Percentiles rank a stretch among this genome's conserved stretches.
phyloP scores from a whole-genome alignment of 352 stramenopile genomes.

The Phytopythium ostracodes region DNA sequence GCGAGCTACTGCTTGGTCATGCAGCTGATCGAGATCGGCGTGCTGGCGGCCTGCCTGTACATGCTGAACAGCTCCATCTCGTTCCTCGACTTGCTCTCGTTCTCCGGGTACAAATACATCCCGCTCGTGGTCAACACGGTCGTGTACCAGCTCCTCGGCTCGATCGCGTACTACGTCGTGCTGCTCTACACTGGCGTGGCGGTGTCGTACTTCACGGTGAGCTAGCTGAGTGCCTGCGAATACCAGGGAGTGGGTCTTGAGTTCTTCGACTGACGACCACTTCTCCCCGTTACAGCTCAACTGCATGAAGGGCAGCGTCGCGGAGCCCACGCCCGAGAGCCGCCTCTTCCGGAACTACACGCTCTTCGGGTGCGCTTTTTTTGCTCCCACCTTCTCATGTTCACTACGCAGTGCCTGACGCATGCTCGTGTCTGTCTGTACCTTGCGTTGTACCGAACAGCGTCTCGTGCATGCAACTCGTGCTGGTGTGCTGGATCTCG shows the following conservation, averaged over 20 bases:
- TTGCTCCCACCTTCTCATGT: too few species aligned
- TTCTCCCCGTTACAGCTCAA: slow-evolving; percentile 53
- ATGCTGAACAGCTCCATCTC: slow-evolving; percentile 90
- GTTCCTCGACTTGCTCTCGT: slow-evolving; percentile 95
- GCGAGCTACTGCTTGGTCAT: slow-evolving; percentile 90
- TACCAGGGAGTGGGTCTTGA: background rate
- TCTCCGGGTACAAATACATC: slow-evolving; percentile 99
- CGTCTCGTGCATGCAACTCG: slow-evolving; percentile 76
- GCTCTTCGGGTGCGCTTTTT: slow-evolving; percentile 57
- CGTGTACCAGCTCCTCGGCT: slow-evolving; percentile 79
- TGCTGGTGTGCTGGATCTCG: slow-evolving; percentile 82
- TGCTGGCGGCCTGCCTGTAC: slow-evolving; percentile 94
- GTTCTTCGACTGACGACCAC: background rate
- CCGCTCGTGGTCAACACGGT: slow-evolving; percentile 94
- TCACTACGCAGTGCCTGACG: background rate
- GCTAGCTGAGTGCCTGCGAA: slow-evolving; percentile 4
- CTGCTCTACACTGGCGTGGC: slow-evolving; percentile 93
- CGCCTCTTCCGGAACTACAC: slow-evolving; percentile 84
- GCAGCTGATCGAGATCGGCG: slow-evolving; percentile 90
- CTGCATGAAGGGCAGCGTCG: slow-evolving; percentile 84
- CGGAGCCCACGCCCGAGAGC: slow-evolving; percentile 66
- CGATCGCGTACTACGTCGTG: slow-evolving; percentile 89
- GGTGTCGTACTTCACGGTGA: slow-evolving; percentile 94
- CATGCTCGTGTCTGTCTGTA: background rate
- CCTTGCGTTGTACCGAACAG: slow-evolving; percentile 19